Evolutionary conservation across 306 rosid species (phyloP).

Genomic region (Adenanthera pavonina): DNA sequence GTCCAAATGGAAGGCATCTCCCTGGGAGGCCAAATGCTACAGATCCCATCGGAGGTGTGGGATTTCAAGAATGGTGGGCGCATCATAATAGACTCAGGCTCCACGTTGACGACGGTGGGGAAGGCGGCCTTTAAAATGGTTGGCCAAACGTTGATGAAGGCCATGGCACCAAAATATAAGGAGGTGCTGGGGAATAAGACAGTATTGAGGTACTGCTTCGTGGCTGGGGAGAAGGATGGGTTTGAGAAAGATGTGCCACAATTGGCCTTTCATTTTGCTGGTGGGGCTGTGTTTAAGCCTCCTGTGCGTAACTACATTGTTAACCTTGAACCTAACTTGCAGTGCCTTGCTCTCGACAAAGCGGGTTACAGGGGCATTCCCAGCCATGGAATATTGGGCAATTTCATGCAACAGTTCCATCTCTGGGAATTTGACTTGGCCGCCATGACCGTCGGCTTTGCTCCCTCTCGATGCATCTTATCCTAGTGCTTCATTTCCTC

Average conservation of each 20-base stretch:
- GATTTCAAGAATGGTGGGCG: background rate
- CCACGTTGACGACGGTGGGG: background rate
- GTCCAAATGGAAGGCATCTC: background rate
- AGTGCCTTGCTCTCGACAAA: background rate
- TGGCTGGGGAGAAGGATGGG: background rate
- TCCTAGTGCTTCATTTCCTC: background rate
- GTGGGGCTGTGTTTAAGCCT: background rate
- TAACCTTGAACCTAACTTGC: background rate
- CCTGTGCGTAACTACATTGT: background rate
- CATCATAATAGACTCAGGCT: background rate
- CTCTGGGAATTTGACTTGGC: background rate
- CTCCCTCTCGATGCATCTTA: background rate
- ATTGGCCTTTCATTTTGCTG: slow-evolving; percentile 1
- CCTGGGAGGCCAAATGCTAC: background rate
- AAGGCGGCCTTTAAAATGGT: background rate
- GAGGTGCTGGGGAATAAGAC: too few species aligned
- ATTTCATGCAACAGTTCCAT: background rate
- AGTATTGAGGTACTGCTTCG: background rate
- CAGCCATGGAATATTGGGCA: background rate
- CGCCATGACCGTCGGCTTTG: background rate
- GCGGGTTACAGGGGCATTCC: too few species aligned
- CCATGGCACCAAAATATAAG: background rate
- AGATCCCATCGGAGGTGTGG: background rate
- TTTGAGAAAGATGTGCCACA: background rate
- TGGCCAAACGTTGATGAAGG: background rate